phyloP scores from a whole-genome alignment of 306 rosid species.

The Malus asiatica region DNA sequence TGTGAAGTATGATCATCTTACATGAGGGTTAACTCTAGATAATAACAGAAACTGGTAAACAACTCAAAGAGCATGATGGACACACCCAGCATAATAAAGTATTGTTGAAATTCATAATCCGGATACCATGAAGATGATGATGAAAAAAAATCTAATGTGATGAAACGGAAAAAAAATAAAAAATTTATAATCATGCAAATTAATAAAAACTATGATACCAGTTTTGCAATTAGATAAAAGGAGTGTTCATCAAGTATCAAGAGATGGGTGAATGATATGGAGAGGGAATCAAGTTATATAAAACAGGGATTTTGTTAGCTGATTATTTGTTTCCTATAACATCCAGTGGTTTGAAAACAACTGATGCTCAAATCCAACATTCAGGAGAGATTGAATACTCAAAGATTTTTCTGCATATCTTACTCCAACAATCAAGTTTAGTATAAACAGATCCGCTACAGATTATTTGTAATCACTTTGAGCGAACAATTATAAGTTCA shows the following conservation, averaged over 20 bases:
- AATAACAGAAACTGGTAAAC: background rate
- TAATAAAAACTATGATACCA: background rate
- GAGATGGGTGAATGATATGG: background rate
- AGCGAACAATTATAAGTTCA: background rate
- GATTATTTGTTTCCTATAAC: background rate
- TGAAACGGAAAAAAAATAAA: background rate
- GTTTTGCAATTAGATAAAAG: background rate
- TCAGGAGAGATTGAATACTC: background rate
- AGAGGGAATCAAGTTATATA: conserved; percentile 1
- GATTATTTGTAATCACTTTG: background rate
- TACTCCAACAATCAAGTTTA: background rate
- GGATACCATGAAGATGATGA: background rate
- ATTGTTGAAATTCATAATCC: background rate
- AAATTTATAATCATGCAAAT: background rate
- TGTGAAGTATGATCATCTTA: background rate
- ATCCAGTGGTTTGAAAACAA: background rate
- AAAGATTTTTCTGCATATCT: background rate
- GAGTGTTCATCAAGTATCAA: background rate
- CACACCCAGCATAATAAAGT: background rate
- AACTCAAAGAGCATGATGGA: background rate
- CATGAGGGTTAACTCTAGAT: background rate
- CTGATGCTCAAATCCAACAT: background rate
- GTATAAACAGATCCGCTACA: background rate
- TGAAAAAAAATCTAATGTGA: background rate
- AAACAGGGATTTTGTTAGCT: background rate